Conservation (phyloP, 2,329 filamentous ascomycete genomes). For the Clonostachys rosea region DNA sequence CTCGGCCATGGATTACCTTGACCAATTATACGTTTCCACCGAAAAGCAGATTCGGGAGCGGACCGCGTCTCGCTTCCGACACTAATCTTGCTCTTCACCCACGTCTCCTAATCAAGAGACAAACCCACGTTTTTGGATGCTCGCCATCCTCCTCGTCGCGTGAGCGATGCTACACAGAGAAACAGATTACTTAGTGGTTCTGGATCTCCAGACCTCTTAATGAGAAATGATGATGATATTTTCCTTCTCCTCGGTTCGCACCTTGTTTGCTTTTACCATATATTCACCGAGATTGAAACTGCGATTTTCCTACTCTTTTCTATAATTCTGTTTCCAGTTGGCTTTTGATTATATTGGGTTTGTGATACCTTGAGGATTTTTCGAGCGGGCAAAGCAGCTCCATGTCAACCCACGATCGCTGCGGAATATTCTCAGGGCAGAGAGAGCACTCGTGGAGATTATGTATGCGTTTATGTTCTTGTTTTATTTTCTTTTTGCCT, state of each 20-base stretch:
- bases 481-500: no score
- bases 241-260: neutral
- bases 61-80: conserved; percentile 32
- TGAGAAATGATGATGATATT: conserved; percentile 2
- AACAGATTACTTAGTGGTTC: neutral
- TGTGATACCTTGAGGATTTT: no score
- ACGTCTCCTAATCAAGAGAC: conserved; percentile 23
- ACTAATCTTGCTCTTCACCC: conserved; percentile 5
- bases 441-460: no score
- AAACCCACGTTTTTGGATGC: neutral
- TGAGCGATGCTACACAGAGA: neutral
- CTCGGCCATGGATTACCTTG: conserved; percentile 76
- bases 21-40: conserved; percentile 76
- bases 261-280: neutral
- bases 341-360: neutral
- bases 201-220: neutral
- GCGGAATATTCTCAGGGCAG: no score
- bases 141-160: neutral
- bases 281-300: neutral
- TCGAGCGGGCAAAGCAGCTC: no score
- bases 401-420: no score
- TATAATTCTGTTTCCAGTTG: neutral
- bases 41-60: conserved; percentile 75
- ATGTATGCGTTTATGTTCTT: no score
- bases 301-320: neutral